Evolutionary conservation across 495 filamentous ascomycete genomes (phyloP).

Genomic region (Penicillium angulare): DNA sequence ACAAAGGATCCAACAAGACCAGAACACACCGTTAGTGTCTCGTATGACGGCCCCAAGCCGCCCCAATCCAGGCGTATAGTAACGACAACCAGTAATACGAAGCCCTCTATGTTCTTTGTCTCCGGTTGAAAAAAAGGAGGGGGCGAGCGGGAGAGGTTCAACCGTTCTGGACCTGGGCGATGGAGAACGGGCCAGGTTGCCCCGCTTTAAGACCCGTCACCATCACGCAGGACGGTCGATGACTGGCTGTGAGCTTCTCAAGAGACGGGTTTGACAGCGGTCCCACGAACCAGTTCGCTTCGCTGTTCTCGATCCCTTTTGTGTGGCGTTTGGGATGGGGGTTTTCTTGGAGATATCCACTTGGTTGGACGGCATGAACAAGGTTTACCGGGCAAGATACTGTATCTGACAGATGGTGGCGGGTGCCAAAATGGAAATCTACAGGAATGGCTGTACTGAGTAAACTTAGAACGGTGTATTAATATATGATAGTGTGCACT

Average conservation of each 20-base stretch:
- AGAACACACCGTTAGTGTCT: background rate
- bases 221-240: background rate
- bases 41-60: background rate
- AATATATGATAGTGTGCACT: too few relatives aligned
- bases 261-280: conserved; percentile 15
- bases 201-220: conserved; percentile 8
- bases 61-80: background rate
- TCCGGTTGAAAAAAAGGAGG: background rate
- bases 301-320: background rate
- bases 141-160: background rate
- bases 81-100: too few relatives aligned
- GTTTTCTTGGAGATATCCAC: background rate
- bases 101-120: too few relatives aligned
- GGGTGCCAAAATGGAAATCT: too few relatives aligned
- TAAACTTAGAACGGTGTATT: too few relatives aligned
- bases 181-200: conserved; percentile 13
- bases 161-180: conserved; percentile 11
- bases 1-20: background rate
- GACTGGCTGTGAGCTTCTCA: conserved; percentile 10
- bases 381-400: conserved; percentile 6
- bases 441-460: too few relatives aligned
- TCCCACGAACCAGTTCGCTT: conserved; percentile 20
- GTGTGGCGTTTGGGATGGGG: too few relatives aligned
- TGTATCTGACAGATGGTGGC: background rate
- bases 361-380: background rate